A percentile compares a stretch with the other conserved stretches of the same genome.
Evolutionary conservation across 2,329 filamentous ascomycete species (phyloP).

Genomic region (Fusarium keratoplasticum): DNA sequence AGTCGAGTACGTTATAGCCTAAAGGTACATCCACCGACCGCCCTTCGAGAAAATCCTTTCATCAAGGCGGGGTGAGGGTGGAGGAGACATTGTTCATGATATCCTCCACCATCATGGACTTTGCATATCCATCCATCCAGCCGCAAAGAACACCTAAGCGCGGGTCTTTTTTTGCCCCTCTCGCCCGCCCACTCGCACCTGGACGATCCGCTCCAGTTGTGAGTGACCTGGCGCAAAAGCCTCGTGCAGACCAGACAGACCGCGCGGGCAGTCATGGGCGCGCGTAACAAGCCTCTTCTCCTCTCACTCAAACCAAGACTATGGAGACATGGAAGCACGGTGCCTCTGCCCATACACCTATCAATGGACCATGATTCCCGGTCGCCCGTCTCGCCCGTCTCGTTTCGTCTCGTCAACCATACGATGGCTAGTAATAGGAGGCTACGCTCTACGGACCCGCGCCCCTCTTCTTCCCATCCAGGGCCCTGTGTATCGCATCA

Average conservation of each 20-base stretch:
- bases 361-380: constrained; percentile 17
- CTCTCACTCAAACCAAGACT: neutral
- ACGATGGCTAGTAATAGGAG: constrained; percentile 18
- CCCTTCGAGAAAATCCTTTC: neutral
- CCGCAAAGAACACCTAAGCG: constrained; percentile 3
- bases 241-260: constrained; percentile 7
- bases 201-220: constrained; percentile 42
- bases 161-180: constrained; percentile 1
- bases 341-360: neutral
- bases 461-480: neutral
- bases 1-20: constrained; percentile 27
- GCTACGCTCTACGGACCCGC: neutral
- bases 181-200: constrained; percentile 23
- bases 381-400: constrained; percentile 9
- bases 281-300: neutral
- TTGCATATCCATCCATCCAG: constrained; percentile 30
- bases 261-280: neutral
- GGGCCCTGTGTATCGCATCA: constrained; percentile 19
- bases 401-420: constrained; percentile 8
- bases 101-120: constrained; percentile 35
- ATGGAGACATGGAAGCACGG: constrained; percentile 17
- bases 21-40: neutral
- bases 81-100: constrained; percentile 29
- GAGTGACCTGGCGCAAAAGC: constrained; percentile 25
- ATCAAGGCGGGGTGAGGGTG: neutral